Percentiles rank a stretch among this genome's conserved stretches.
These are phyloP conservation scores for Globisporangium perplexum DNA, from an alignment of 352 stramenopile genomes.

Conservation along the genomic window DNA sequence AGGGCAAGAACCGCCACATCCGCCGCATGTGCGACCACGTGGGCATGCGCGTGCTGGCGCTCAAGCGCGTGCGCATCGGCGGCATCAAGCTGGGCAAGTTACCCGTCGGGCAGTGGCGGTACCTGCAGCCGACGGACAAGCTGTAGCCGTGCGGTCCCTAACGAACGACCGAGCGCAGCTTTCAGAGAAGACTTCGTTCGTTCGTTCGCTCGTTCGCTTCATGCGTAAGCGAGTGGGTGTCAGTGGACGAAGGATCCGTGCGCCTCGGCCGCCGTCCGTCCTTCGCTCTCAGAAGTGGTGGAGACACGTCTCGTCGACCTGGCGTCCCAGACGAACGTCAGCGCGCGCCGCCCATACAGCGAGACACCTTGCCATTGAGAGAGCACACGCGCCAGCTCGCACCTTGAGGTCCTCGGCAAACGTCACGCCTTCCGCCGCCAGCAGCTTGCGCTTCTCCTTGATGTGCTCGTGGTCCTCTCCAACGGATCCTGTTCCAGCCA, in stretches of 20 bases:
- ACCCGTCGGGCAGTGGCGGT: constrained; percentile 73
- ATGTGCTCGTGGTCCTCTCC: constrained; percentile 56
- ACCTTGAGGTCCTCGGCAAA: constrained; percentile 66
- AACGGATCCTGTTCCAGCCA: constrained; percentile 28
- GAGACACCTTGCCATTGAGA: no score
- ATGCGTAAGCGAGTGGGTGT: not conserved
- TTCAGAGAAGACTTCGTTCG: not conserved
- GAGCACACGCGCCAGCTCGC: constrained; percentile 1
- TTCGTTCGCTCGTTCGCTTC: not conserved
- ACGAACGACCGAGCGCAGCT: not conserved
- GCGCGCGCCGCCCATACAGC: not conserved
- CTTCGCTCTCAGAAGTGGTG: constrained; percentile 29
- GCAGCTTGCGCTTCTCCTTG: constrained; percentile 57
- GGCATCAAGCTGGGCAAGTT: constrained; percentile 77
- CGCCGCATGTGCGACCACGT: constrained; percentile 94
- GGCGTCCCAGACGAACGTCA: not conserved
- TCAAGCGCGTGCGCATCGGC: constrained; percentile 91
- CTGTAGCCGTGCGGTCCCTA: constrained; percentile 15
- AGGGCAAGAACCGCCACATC: constrained; percentile 96
- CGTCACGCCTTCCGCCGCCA: constrained; percentile 55
- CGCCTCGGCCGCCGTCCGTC: no score
- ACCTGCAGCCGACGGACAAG: constrained; percentile 63
- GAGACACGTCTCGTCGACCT: constrained; percentile 46
- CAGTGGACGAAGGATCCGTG: not conserved
- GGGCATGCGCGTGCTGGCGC: constrained; percentile 81